phyloP scores from a whole-genome alignment of 2,329 filamentous ascomycete genomes.

The Alternaria sp. region DNA sequence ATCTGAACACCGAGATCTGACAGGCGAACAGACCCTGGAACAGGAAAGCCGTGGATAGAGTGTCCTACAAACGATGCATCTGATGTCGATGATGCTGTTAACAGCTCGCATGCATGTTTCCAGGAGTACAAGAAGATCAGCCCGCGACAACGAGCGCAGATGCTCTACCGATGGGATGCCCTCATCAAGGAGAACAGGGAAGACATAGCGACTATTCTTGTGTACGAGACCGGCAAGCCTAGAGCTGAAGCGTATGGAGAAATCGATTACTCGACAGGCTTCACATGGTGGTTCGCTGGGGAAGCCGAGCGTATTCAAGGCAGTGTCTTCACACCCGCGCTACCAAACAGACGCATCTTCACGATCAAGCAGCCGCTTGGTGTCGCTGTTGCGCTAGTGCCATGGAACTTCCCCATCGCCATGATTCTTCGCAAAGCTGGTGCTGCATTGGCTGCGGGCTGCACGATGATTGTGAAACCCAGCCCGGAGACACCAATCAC shows the following conservation, averaged over 20 bases:
- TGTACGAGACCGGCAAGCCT: constrained; percentile 65
- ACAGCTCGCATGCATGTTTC: constrained; percentile 67
- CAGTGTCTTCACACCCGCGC: constrained; percentile 63
- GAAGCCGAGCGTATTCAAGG: constrained; percentile 70
- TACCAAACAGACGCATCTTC: constrained; percentile 69
- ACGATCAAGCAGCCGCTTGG: constrained; percentile 78
- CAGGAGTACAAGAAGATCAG: constrained; percentile 65
- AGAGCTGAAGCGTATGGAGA: constrained; percentile 59
- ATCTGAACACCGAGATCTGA: constrained; percentile 10
- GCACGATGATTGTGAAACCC: constrained; percentile 69
- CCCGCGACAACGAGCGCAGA: constrained; percentile 66
- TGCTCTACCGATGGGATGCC: constrained; percentile 69
- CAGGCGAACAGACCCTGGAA: constrained; percentile 55
- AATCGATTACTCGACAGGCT: constrained; percentile 60
- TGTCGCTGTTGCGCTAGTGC: constrained; percentile 70
- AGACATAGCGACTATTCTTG: constrained; percentile 68
- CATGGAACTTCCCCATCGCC: constrained; percentile 75
- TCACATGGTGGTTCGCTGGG: constrained; percentile 65
- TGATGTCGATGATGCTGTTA: constrained; percentile 67
- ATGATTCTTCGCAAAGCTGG: constrained; percentile 72
- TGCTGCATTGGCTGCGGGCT: constrained; percentile 73
- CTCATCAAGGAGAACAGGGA: constrained; percentile 68
- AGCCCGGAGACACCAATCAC: constrained; percentile 51
- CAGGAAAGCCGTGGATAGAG: constrained; percentile 56
- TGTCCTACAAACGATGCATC: constrained; percentile 58